Percentiles rank a stretch among this genome's conserved stretches.
These are phyloP conservation scores for Fraxinus paxiana DNA, from an alignment of 305 asterid species.

Conservation along the genomic window DNA sequence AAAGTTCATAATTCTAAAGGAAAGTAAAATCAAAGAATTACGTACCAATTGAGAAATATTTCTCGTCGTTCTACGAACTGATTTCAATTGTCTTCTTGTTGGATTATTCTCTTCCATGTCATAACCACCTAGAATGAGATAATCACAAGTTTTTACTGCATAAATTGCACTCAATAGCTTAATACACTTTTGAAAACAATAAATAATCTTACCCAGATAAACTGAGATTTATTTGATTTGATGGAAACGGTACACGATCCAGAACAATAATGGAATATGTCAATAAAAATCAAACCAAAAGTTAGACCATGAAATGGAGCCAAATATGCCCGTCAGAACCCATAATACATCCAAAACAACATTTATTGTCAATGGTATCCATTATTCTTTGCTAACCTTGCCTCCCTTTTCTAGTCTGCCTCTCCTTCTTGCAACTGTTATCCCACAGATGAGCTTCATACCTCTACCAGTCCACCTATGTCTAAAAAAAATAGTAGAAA, in stretches of 20 bases:
- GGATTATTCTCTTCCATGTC: constrained; percentile 51
- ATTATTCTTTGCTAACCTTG: constrained; percentile 44
- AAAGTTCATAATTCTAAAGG: background rate
- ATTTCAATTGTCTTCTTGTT: background rate
- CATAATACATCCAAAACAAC: constrained; percentile 4
- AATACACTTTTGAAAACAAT: background rate
- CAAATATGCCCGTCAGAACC: background rate
- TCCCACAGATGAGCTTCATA: constrained; percentile 86
- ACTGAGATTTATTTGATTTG: constrained; percentile 32
- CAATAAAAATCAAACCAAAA: constrained; percentile 8
- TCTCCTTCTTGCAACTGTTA: constrained; percentile 78
- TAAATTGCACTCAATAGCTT: background rate
- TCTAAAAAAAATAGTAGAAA: constrained; percentile 28
- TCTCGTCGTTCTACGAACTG: background rate
- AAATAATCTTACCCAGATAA: constrained; percentile 56
- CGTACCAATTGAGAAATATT: background rate
- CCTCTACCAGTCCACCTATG: constrained; percentile 67
- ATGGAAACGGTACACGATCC: constrained; percentile 32
- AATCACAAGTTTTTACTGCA: background rate
- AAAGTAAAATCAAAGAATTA: background rate
- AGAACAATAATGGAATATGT: constrained; percentile 21
- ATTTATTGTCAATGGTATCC: background rate
- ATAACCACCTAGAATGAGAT: constrained; percentile 47
- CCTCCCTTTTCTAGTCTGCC: constrained; percentile 78
- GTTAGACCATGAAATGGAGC: constrained; percentile 13